A percentile compares a stretch with the other conserved stretches of the same genome.
Conservation (phyloP, 805 yeast species). For the Myxozyma udenii region DNA sequence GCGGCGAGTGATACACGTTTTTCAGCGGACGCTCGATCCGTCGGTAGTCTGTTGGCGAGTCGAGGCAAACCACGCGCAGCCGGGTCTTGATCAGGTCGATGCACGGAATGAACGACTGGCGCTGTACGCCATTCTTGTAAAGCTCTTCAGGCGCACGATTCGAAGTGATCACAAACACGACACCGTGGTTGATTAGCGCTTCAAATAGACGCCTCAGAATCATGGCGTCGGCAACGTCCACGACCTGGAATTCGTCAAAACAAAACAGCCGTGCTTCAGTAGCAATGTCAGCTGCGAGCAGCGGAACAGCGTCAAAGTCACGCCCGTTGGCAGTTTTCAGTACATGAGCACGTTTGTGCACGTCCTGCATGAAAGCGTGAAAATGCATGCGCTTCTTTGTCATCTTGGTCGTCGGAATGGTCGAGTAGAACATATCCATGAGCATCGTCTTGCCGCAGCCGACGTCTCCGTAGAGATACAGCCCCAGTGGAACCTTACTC, state of each 20-base stretch:
- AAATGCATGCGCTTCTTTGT: conserved; percentile 83
- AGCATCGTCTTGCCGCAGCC: conserved; percentile 99
- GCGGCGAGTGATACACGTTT: conserved; percentile 73
- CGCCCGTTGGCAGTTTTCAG: conserved; percentile 62
- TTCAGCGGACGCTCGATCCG: conserved; percentile 80
- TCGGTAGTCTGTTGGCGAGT: conserved; percentile 92
- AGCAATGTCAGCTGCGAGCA: conserved; percentile 79
- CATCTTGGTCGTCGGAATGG: conserved; percentile 67
- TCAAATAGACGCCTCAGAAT: conserved; percentile 73
- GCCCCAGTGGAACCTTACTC: conserved; percentile 59
- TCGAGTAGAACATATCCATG: conserved; percentile 89
- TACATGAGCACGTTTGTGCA: conserved; percentile 83
- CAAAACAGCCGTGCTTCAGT: conserved; percentile 73
- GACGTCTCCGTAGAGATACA: conserved; percentile 93
- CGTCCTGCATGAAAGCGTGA: conserved; percentile 94
- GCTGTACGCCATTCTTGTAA: conserved; percentile 89
- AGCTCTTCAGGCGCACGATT: conserved; percentile 93
- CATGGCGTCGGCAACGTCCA: conserved; percentile 99
- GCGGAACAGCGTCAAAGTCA: conserved; percentile 78
- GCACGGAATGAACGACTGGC: conserved; percentile 89
- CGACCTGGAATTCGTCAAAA: conserved; percentile 96
- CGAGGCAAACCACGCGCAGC: conserved; percentile 72
- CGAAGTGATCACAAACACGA: conserved; percentile 86
- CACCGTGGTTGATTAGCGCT: conserved; percentile 62
- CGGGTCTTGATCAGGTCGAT: conserved; percentile 71